Percentiles rank a stretch among this genome's conserved stretches.
Conservation (phyloP, 2,329 filamentous ascomycete genomes). For the Chlorencoelia australis region DNA sequence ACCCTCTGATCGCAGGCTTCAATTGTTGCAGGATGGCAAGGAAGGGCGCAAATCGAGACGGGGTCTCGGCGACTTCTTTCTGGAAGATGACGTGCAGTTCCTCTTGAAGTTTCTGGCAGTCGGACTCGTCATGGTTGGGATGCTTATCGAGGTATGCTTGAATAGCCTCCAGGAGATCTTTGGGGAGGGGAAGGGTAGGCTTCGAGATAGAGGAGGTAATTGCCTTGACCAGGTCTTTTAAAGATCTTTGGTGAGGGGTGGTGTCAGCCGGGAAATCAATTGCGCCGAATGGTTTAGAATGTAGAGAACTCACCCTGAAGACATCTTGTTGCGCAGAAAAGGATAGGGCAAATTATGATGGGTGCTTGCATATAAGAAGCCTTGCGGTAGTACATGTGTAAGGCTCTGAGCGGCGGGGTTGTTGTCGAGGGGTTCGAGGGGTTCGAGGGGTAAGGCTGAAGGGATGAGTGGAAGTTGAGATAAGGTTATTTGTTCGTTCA, state of each 20-base stretch:
- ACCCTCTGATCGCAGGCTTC: constrained; percentile 51
- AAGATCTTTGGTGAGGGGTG: constrained; percentile 15
- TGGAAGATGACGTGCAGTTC: constrained; percentile 60
- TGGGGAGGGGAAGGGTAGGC: constrained; percentile 51
- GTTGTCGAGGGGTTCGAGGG: no score
- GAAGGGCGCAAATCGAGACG: constrained; percentile 54
- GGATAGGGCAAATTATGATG: no score
- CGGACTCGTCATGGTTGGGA: constrained; percentile 54
- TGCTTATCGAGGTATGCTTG: constrained; percentile 59
- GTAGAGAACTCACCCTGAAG: constrained; percentile 6
- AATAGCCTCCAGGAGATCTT: constrained; percentile 52
- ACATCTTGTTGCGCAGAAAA: constrained; percentile 7
- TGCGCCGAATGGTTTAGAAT: neutral
- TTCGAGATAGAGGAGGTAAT: constrained; percentile 41
- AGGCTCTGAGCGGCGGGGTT: no score
- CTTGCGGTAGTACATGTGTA: no score
- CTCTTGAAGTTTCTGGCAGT: constrained; percentile 63
- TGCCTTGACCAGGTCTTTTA: constrained; percentile 51
- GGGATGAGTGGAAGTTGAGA: no score
- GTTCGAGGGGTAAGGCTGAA: no score
- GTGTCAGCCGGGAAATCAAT: neutral
- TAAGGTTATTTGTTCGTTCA: no score
- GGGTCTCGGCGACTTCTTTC: constrained; percentile 47
- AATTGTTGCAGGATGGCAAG: constrained; percentile 55
- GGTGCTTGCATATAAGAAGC: no score